Evolutionary conservation across 352 stramenopile genomes (phyloP).

Genomic region (Plasmopara muralis): DNA sequence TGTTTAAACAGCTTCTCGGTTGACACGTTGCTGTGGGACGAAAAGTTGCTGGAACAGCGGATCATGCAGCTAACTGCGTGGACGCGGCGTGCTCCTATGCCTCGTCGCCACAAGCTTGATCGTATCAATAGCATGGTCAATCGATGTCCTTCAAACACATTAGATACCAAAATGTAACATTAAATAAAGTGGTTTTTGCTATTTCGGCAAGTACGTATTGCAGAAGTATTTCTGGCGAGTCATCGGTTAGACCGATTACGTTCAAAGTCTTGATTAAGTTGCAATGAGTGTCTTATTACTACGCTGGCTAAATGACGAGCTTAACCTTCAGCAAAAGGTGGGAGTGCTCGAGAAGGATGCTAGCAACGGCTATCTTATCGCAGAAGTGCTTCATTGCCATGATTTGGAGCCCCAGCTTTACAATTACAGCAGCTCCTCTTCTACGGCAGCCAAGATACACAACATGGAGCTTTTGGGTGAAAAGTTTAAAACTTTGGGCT

Average conservation of each 20-base stretch:
- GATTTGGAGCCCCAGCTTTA: conserved; percentile 44
- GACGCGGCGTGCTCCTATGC: conserved; percentile 44
- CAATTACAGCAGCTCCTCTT: conserved; percentile 32
- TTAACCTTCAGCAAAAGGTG: conserved; percentile 41
- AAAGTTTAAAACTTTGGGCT: conserved; percentile 29
- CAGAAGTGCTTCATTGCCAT: conserved; percentile 45
- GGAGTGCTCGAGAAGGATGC: conserved; percentile 50
- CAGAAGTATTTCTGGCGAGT: conserved; percentile 21
- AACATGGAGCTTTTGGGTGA: conserved; percentile 55
- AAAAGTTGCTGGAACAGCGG: conserved; percentile 55
- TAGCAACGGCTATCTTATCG: conserved; percentile 64
- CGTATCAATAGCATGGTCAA: conserved; percentile 68
- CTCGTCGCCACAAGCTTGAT: conserved; percentile 53
- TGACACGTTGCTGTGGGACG: conserved; percentile 63
- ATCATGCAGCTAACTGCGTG: conserved; percentile 59
- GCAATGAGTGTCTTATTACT: conserved; percentile 55
- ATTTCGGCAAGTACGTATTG: background rate
- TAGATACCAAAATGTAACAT: conserved; percentile 27
- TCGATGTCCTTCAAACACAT: conserved; percentile 30
- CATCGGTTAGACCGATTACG: conserved; percentile 14
- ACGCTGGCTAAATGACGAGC: conserved; percentile 62
- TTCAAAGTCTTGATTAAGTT: background rate
- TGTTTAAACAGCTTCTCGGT: conserved; percentile 45
- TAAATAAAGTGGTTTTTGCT: background rate
- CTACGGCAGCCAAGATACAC: conserved; percentile 34